Conservation (phyloP, 2,329 filamentous ascomycete genomes). For the Leptographium lundbergii region DNA sequence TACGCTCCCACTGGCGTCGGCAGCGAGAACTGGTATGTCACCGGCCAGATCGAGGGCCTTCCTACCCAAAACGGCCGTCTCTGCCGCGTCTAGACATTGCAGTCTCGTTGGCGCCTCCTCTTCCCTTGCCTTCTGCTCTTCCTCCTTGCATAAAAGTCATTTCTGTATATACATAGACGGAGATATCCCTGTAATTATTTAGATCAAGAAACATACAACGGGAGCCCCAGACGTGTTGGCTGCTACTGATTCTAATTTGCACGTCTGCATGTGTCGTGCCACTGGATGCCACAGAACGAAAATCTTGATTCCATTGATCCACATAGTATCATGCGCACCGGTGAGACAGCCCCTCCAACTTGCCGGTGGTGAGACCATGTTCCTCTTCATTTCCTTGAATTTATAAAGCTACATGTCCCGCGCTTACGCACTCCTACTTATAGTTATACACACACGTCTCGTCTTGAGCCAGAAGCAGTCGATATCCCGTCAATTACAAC, state of each 20-base stretch:
- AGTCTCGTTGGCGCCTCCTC: neutral
- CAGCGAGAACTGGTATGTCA: conserved; percentile 14
- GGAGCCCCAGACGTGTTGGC: neutral
- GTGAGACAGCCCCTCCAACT: neutral
- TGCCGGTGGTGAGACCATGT: neutral
- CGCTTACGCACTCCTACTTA: neutral
- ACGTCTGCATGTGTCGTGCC: neutral
- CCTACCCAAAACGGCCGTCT: conserved; percentile 13
- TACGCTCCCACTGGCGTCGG: conserved; percentile 14
- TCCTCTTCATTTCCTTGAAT: neutral
- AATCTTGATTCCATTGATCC: neutral
- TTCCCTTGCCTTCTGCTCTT: neutral
- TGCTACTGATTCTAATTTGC: too few species aligned
- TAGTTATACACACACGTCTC: neutral
- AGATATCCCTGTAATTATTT: neutral
- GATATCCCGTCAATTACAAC: neutral
- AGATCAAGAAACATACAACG: neutral
- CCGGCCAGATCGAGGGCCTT: conserved; percentile 10
- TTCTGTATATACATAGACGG: neutral
- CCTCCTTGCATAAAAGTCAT: neutral
- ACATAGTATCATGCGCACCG: neutral
- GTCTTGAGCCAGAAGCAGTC: neutral
- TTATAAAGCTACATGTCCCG: neutral
- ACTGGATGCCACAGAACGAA: neutral
- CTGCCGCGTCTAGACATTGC: conserved; percentile 1